Conservation (phyloP, 31 red algal species). For the Asparagopsis taxiformis region DNA sequence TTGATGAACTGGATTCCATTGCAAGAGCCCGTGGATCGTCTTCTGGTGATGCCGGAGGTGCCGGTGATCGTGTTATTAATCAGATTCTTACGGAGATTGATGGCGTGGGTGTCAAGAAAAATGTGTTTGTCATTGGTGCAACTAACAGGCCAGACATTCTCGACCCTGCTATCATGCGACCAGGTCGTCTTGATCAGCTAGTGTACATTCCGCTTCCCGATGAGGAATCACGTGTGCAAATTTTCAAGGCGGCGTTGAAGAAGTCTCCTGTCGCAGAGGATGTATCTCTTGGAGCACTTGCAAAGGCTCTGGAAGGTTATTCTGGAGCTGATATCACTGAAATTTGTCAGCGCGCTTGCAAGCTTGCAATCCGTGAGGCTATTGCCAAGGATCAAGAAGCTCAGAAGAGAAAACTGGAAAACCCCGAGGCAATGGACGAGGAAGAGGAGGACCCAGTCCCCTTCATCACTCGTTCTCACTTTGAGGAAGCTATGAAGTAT, state of each 20-base stretch:
- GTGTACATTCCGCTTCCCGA: conserved; percentile 99
- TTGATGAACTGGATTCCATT: conserved; percentile 99
- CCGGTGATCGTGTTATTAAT: conserved; percentile 99
- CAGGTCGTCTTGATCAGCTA: conserved; percentile 98
- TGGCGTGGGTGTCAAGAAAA: conserved; percentile 98
- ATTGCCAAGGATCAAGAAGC: conserved; percentile 93
- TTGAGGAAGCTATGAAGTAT: conserved; percentile 98
- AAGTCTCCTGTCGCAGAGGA: conserved; percentile 96
- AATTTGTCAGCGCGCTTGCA: conserved; percentile 99
- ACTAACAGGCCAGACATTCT: conserved; percentile 99
- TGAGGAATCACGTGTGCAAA: conserved; percentile 84
- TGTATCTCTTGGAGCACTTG: conserved; percentile 85
- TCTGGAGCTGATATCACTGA: conserved; percentile 99
- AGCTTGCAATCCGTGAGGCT: conserved; percentile 98
- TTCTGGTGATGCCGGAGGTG: conserved; percentile 95
- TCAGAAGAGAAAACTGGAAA: conserved; percentile 62
- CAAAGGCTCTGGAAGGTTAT: conserved; percentile 90
- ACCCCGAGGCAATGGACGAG: conserved; percentile 76
- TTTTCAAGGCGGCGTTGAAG: conserved; percentile 96
- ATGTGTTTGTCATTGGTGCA: conserved; percentile 99
- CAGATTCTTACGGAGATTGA: conserved; percentile 99
- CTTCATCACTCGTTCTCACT: conserved; percentile 95
- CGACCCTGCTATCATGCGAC: conserved; percentile 99
- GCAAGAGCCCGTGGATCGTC: conserved; percentile 97
- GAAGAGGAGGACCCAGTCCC: conserved; percentile 96